Evolutionary conservation across 768 basidiomycete species (phyloP).

Genomic region (Naganishia randhawae): DNA sequence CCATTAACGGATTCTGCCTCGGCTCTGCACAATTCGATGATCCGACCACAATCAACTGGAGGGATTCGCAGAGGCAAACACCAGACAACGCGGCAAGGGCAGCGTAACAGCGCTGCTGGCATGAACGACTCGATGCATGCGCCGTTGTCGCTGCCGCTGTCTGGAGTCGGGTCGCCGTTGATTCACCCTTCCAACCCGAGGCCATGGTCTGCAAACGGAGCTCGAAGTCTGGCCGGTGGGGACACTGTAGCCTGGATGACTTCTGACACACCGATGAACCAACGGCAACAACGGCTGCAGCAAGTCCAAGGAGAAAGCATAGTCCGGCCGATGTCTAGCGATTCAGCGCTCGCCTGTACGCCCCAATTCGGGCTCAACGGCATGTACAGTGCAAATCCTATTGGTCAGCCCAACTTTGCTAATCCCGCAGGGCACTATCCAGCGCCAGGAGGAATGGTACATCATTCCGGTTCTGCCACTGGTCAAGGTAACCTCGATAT

Average conservation of each 20-base stretch:
- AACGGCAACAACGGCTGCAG: constrained; percentile 13
- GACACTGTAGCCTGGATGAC: not conserved
- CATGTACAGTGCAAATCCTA: not conserved
- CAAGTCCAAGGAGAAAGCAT: constrained; percentile 15
- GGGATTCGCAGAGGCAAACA: constrained; percentile 1
- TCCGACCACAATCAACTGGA: not conserved
- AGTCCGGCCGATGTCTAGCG: not conserved
- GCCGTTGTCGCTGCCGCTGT: not conserved
- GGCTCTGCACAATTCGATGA: not conserved
- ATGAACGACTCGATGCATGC: not conserved
- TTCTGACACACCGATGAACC: constrained; percentile 8
- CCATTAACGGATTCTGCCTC: not conserved
- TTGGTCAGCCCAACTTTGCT: not conserved
- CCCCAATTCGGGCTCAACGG: not conserved
- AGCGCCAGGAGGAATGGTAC: not conserved
- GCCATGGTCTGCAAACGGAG: not conserved
- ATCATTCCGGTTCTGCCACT: not conserved
- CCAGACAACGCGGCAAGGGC: not conserved
- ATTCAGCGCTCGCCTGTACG: constrained; percentile 3
- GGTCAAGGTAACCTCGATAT: not conserved
- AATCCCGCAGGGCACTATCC: not conserved
- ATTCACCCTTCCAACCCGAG: not conserved
- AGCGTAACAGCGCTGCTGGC: not conserved
- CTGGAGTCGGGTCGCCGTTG: not conserved
- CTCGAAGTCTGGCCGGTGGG: not conserved